A percentile compares a stretch with the other conserved stretches of the same genome.
Evolutionary conservation across 2,329 filamentous ascomycete genomes (phyloP).

Genomic region (Fusarium guadeloupense): DNA sequence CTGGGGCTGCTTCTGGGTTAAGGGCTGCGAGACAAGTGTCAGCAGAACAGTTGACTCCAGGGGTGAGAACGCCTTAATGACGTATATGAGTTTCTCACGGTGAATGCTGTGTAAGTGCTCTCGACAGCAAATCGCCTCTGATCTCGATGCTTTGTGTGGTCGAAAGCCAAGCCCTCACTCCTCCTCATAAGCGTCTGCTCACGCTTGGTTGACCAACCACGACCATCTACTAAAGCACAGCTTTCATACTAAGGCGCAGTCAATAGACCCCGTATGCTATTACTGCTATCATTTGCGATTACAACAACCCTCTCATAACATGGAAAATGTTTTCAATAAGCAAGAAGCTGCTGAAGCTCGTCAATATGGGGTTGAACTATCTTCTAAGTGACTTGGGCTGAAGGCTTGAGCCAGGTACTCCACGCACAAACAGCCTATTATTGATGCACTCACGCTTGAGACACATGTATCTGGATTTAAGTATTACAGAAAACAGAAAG

Average conservation of each 20-base stretch:
- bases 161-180: neutral
- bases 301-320: no score
- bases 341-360: no score
- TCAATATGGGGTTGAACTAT: no score
- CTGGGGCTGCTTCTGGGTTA: neutral
- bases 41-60: neutral
- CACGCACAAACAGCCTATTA: no score
- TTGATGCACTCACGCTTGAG: no score
- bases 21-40: neutral
- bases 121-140: neutral
- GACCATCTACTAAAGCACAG: neutral
- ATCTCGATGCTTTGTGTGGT: neutral
- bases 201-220: neutral
- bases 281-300: neutral
- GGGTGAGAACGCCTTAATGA: constrained; percentile 1
- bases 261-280: neutral
- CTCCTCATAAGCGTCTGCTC: neutral
- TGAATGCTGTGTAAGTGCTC: constrained; percentile 13
- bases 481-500: no score
- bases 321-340: no score
- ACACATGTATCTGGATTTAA: no score
- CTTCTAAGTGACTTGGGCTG: no score
- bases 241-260: neutral
- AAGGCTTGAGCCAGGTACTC: no score
- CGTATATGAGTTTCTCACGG: neutral